These are phyloP conservation scores for Macadamia integrifolia DNA, from an alignment of 164 flowering plant species.

Conservation along the genomic window DNA sequence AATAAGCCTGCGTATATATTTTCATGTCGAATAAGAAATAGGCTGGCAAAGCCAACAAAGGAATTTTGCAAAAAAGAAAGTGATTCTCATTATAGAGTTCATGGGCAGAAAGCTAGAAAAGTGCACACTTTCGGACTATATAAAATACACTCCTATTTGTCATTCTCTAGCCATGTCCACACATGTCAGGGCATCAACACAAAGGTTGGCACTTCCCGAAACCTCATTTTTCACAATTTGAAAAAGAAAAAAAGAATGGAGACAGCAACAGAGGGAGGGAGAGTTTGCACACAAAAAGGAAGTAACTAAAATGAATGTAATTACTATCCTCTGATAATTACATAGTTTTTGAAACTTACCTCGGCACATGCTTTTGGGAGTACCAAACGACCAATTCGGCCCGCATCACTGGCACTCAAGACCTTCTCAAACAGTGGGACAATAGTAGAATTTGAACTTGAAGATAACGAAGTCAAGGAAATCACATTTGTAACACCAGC, in stretches of 20 bases:
- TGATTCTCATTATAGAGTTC: background rate
- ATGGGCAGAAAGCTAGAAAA: slow-evolving; percentile 4
- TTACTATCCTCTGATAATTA: too few species aligned
- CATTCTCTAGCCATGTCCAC: too few species aligned
- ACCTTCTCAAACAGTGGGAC: slow-evolving; percentile 95
- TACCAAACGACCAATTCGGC: slow-evolving; percentile 95
- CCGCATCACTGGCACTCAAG: slow-evolving; percentile 99
- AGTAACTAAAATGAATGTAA: too few species aligned
- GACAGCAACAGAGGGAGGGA: too few species aligned
- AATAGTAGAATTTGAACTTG: slow-evolving; percentile 77
- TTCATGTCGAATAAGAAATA: slow-evolving; percentile 14
- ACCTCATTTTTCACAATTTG: too few species aligned
- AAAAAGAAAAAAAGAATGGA: too few species aligned
- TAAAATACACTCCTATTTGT: too few species aligned
- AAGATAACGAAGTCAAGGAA: slow-evolving; percentile 35
- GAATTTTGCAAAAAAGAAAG: background rate
- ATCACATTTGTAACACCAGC: slow-evolving; percentile 2
- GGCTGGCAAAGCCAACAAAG: background rate
- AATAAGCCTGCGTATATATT: slow-evolving; percentile 66
- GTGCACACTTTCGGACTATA: background rate
- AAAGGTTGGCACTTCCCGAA: too few species aligned
- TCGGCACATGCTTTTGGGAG: slow-evolving; percentile 99
- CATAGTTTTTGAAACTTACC: slow-evolving; percentile 34
- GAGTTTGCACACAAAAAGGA: too few species aligned
- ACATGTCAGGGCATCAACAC: too few species aligned